Base-by-base conservation (phyloP, 2,329 filamentous ascomycete genomes). In the Cercospora sp. region DNA sequence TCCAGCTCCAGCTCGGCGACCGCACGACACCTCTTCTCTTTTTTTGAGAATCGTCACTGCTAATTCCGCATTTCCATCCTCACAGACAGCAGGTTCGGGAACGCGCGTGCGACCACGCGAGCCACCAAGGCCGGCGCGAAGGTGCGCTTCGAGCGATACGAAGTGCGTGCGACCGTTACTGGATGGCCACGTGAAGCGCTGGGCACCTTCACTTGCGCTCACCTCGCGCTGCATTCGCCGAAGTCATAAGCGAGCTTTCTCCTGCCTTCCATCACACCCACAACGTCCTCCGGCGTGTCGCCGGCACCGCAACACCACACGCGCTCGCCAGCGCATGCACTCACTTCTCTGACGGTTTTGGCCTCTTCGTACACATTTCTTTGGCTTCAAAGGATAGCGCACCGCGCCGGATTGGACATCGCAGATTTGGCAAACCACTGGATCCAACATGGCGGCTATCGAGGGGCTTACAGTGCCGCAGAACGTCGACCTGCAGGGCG, bases 401-500 rank as follows among this genome's bases (percentile, higher is more conserved):
- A 37, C n/a, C 21, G 3, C 51, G 53, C 61, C 2, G 43, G n/a
- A 16, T 16, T 28, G 61, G 9, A 34, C 26, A 59, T 13, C 34
- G n/a, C 51, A 58, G 24, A 58, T 13, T 26, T 13, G 40, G 34
- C 34, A 21, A 10, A n/a, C 34, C 12, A 28, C 63, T 28, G 18
- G 18, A 40, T 6, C 3, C 66, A 63, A 43, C 7, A 73, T 74
- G 70, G 69, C 66, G n/a, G 55, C 49, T 21, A 69, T 73, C 34
- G 55, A 67, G n/a, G 71, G 68, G 8, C 58, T 73, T 26, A 68
- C 66, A 9, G 67, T 68, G 21, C 59, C 26, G 43, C 72, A 72
- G 53, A 65, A 63, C 32, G 58, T 58, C 9, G 62, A 59, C 21
- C 58, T 75, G 6, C 53, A 40, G 4, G 65, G 60, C 45, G 66